A percentile compares a stretch with the other conserved stretches of the same genome.
These are phyloP conservation scores for Fusarium burgessii DNA, from an alignment of 2,329 filamentous ascomycete genomes.

Conservation along the genomic window DNA sequence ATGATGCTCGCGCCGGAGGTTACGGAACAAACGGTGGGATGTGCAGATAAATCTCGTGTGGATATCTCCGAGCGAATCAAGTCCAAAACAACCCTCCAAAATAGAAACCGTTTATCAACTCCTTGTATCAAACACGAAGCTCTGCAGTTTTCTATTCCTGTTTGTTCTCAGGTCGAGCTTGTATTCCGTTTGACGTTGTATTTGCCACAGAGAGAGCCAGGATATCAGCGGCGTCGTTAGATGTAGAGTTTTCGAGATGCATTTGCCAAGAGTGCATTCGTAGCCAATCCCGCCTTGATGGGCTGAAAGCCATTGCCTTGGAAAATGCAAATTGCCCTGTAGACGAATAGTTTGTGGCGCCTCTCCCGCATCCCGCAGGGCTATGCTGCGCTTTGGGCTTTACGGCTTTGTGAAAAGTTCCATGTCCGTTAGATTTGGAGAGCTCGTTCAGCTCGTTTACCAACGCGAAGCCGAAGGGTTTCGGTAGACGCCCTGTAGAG, in stretches of 20 bases:
- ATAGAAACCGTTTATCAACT: constrained; percentile 18
- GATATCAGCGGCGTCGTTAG: constrained; percentile 9
- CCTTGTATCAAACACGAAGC: background rate
- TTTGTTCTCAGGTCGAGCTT: constrained; percentile 4
- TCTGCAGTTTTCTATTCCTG: constrained; percentile 9
- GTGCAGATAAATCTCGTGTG: constrained; percentile 9
- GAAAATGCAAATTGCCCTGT: background rate
- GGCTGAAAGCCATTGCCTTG: constrained; percentile 30
- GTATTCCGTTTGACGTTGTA: constrained; percentile 31
- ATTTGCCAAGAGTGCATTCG: constrained; percentile 31
- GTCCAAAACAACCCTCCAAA: background rate
- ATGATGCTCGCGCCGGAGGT: constrained; percentile 24
- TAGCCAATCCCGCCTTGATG: constrained; percentile 33
- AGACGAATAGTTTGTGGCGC: constrained; percentile 21
- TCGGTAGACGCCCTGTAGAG: constrained; percentile 25
- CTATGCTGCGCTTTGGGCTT: constrained; percentile 4
- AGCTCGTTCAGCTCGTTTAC: constrained; percentile 15
- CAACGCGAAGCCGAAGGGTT: constrained; percentile 34
- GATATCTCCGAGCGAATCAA: constrained; percentile 23
- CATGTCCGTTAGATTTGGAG: background rate
- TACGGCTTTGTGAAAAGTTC: background rate
- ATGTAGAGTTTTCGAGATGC: constrained; percentile 37
- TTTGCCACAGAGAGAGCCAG: constrained; percentile 36
- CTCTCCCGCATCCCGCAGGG: constrained; percentile 27
- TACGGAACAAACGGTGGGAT: constrained; percentile 15